Evolutionary conservation across 108 stramenopile species (phyloP).

Genomic region (Bacterosira constricta): DNA sequence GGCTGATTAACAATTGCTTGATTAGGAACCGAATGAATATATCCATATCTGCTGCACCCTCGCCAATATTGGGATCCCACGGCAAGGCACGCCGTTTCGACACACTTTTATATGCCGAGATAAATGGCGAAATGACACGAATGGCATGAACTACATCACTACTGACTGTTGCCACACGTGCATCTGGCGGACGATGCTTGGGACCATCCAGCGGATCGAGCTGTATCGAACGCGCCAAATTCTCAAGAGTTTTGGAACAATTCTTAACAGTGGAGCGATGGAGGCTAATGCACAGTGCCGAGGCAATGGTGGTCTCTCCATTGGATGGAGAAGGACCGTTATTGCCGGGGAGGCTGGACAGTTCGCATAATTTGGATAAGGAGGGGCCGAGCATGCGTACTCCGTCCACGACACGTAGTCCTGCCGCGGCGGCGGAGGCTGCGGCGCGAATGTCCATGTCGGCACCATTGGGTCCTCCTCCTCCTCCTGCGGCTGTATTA

Average conservation of each 20-base stretch:
- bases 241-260: constrained; percentile 79
- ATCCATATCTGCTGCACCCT: constrained; percentile 85
- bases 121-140: constrained; percentile 75
- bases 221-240: constrained; percentile 84
- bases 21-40: constrained; percentile 78
- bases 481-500: constrained; percentile 54
- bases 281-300: constrained; percentile 83
- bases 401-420: constrained; percentile 84
- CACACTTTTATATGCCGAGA: constrained; percentile 86
- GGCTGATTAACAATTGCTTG: constrained; percentile 70
- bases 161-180: constrained; percentile 71
- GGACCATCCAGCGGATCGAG: constrained; percentile 74
- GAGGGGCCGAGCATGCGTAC: constrained; percentile 90
- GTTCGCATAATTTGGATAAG: constrained; percentile 84
- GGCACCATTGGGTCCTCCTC: constrained; percentile 27
- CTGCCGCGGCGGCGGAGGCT: constrained; percentile 80
- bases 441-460: constrained; percentile 63
- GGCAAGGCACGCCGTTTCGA: constrained; percentile 70
- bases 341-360: constrained; percentile 30
- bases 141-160: constrained; percentile 83
- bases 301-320: constrained; percentile 61
- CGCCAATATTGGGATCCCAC: constrained; percentile 88
- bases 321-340: neutral
- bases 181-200: constrained; percentile 75
- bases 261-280: constrained; percentile 90